phyloP scores from a whole-genome alignment of 352 stramenopile genomes.

The Pythium sp. region DNA sequence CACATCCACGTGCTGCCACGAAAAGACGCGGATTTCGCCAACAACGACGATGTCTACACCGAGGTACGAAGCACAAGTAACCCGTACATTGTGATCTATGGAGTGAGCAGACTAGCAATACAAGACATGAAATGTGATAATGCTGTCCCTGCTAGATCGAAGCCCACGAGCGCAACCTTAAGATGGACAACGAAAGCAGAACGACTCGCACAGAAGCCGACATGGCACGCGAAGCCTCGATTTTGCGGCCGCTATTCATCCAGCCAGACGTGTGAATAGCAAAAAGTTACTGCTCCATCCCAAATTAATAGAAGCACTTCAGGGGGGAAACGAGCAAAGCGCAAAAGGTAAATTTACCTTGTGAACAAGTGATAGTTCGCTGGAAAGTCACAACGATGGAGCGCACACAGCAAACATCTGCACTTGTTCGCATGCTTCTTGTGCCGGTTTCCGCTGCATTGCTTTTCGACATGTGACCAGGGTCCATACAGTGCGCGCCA shows the following conservation, averaged over 20 bases:
- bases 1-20: conserved; percentile 94
- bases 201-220: conserved; percentile 62
- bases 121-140: neutral
- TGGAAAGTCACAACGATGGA: no score
- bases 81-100: neutral
- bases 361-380: no score
- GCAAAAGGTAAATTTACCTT: no score
- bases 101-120: no score
- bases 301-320: no score
- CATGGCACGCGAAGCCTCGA: conserved; percentile 80
- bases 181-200: conserved; percentile 77
- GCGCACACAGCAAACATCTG: no score
- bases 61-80: conserved; percentile 35
- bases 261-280: neutral
- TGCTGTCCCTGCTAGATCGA: conserved; percentile 40
- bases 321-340: no score
- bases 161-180: conserved; percentile 42
- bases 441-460: no score
- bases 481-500: no score
- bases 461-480: no score
- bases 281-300: neutral
- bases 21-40: conserved; percentile 66
- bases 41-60: conserved; percentile 93
- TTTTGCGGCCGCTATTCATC: conserved; percentile 34
- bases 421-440: no score